Evolutionary conservation across 306 rosid genomes (phyloP).

Genomic region (Medicago ruthenica): DNA sequence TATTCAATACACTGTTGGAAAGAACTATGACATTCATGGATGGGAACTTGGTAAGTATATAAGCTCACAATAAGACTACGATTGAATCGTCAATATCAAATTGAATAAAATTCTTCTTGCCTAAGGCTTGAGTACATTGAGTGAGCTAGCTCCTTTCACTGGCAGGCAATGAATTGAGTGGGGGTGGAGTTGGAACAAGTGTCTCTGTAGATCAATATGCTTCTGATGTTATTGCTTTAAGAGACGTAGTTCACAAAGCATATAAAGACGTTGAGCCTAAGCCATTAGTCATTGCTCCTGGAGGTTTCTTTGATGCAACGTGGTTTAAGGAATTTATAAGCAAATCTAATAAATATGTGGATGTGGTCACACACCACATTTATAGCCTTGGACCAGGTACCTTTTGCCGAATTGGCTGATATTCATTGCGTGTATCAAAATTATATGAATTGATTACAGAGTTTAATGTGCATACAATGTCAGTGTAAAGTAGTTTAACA

Average conservation of each 20-base stretch:
- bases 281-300: conserved; percentile 89
- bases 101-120: neutral
- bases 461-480: neutral
- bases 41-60: conserved; percentile 90
- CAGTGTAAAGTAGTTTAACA: neutral
- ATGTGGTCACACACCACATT: conserved; percentile 83
- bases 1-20: conserved; percentile 71
- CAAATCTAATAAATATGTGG: conserved; percentile 58
- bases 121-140: neutral
- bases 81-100: neutral
- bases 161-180: conserved; percentile 86
- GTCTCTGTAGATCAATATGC: conserved; percentile 79
- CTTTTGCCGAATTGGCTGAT: conserved; percentile 1
- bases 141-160: conserved; percentile 1
- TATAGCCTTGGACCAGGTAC: conserved; percentile 94
- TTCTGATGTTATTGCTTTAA: conserved; percentile 61
- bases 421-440: neutral
- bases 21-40: conserved; percentile 69
- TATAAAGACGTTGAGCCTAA: conserved; percentile 58
- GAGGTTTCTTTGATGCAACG: conserved; percentile 80
- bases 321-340: conserved; percentile 77
- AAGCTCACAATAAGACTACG: neutral
- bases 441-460: neutral
- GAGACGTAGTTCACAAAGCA: conserved; percentile 51
- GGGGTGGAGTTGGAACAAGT: conserved; percentile 82